Conservation (phyloP, 768 basidiomycete genomes). For the Glaciozyma antarctica region DNA sequence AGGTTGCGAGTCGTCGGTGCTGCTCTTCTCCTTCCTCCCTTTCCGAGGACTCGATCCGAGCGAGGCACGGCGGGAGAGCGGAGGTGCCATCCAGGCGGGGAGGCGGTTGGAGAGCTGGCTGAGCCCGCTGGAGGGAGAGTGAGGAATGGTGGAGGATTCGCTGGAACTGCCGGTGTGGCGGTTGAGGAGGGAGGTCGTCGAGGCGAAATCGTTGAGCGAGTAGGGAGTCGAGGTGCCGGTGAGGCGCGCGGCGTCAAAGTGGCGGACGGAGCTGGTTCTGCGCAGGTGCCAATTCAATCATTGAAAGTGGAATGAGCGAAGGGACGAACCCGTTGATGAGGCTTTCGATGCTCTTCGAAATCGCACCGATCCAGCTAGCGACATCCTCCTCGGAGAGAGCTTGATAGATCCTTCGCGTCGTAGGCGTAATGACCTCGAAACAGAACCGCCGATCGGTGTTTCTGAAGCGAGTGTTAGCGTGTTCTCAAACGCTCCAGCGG, state of each 20-base stretch:
- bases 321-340: conserved; percentile 29
- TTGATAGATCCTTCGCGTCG: conserved; percentile 25
- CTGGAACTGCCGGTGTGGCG: not conserved
- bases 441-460: conserved; percentile 6
- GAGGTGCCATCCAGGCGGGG: conserved; percentile 4
- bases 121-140: conserved; percentile 1
- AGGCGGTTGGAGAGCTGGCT: conserved; percentile 12
- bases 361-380: conserved; percentile 24
- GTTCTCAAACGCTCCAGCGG: too few relatives aligned
- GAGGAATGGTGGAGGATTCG: not conserved
- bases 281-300: not conserved
- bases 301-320: not conserved
- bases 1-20: not conserved
- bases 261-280: conserved; percentile 31
- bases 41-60: conserved; percentile 6
- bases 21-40: conserved; percentile 21
- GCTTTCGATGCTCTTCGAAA: conserved; percentile 27
- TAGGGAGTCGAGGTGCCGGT: not conserved
- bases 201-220: conserved; percentile 5
- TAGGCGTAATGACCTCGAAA: conserved; percentile 33
- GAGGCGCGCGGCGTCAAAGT: conserved; percentile 23
- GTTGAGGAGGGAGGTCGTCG: conserved; percentile 5
- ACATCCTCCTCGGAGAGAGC: conserved; percentile 23
- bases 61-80: conserved; percentile 18
- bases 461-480: too few relatives aligned